Base-by-base conservation (phyloP, 768 basidiomycete species). In the Xanthoconium stramineum region DNA sequence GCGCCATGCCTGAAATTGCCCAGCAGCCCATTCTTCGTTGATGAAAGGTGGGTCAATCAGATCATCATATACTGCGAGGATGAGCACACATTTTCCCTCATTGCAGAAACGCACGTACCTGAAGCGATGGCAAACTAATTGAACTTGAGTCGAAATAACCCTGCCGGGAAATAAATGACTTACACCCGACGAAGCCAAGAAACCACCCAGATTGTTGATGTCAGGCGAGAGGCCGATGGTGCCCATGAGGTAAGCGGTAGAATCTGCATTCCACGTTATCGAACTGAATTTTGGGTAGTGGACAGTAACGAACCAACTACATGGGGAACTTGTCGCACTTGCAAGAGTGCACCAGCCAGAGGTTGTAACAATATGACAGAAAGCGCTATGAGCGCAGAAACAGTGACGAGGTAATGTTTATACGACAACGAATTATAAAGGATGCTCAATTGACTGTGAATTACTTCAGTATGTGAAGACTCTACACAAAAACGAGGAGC, bases 31-130 rank as follows among this genome's bases (percentile, higher is more conserved):
- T 1, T 65, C 71, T 0, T 65, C 65, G 8, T 61, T 47, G 20
- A 87, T 72, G 61, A 86, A 88, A 9, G 84, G 81, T 2, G 87
- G 87, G 54, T 85, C 83, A 6, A 71, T 62, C 7, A 87, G 65
- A 17, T 67, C 61, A 58, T 81, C 58, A 37, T 73, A 71, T 11
- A 70, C 70, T 71, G 14, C 39, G 28, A 28, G 24, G 32, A 50
- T 62, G 30, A 61, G 50, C 35, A 38, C 0, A 10, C 24, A 17
- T 13, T 4, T 32, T 6, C 6, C 20, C 6, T 42, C 36, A 24
- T 47, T n/a, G 17, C 3, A 29, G 20, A 42, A 15, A 40, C 11
- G 9, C 10, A 20, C 55, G 15, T 50, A 71, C 71, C 61, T 55
- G 69, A 71, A 33, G 71, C 67, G 13, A 67, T 57, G 28, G 55